A percentile compares a stretch with the other conserved stretches of the same genome.
phyloP scores from a whole-genome alignment of 2,329 filamentous ascomycete genomes.

The Scolecobasidium constrictum region DNA sequence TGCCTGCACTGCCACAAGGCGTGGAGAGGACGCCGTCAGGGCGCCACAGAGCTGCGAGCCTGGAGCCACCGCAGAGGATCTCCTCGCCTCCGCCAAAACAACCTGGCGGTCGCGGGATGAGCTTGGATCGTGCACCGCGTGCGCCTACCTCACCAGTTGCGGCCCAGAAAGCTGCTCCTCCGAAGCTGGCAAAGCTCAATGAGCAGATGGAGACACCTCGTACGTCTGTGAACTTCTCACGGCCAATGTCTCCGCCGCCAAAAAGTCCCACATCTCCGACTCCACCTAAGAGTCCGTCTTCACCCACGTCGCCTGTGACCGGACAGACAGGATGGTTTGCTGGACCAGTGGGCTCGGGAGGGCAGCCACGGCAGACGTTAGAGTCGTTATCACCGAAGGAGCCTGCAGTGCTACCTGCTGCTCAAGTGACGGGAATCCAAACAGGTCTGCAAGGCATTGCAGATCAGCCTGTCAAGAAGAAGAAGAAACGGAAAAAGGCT shows the following conservation, averaged over 20 bases:
- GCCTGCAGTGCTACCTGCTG: neutral
- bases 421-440: slow-evolving; percentile 11
- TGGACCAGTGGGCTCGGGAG: slow-evolving; percentile 20
- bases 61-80: slow-evolving; percentile 33
- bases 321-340: slow-evolving; percentile 26
- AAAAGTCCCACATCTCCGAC: slow-evolving; percentile 16
- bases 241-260: slow-evolving; percentile 37
- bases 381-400: neutral
- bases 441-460: slow-evolving; percentile 25
- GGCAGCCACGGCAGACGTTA: neutral
- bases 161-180: slow-evolving; percentile 27
- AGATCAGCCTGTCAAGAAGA: slow-evolving; percentile 29
- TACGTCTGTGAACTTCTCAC: slow-evolving; percentile 42
- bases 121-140: slow-evolving; percentile 6
- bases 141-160: slow-evolving; percentile 22
- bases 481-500: slow-evolving; percentile 22
- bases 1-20: slow-evolving; percentile 56
- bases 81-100: slow-evolving; percentile 27
- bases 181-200: slow-evolving; percentile 19
- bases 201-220: slow-evolving; percentile 31
- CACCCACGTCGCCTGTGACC: slow-evolving; percentile 12
- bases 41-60: slow-evolving; percentile 29
- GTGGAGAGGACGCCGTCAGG: slow-evolving; percentile 21
- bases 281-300: slow-evolving; percentile 13
- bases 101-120: slow-evolving; percentile 5